Evolutionary conservation across 2,329 filamentous ascomycete species (phyloP), one percentile per base, ranked within the genome.

Genomic region (Escovopsis sp.): DNA sequence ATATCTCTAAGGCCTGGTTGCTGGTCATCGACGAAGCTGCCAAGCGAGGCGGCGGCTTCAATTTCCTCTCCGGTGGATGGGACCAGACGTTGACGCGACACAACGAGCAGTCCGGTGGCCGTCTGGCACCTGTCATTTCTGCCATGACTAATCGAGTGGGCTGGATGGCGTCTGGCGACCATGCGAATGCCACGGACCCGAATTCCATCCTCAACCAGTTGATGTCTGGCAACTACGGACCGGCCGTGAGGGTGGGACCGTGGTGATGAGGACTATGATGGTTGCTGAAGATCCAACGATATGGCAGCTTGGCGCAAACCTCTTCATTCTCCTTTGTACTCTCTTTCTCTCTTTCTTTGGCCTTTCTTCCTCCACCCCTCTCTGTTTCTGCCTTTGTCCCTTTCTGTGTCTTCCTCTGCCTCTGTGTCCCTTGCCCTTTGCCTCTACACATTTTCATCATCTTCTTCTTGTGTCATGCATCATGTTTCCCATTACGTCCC

Each of bases 1-100:
- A 96, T 53, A 87, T 98, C 43, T 79, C 84, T 18, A 85, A 80
- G 50, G 90, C 90, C 1, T 98, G 90, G 90, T 78, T 84, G 13
- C 58, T 92, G 45, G 88, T 94, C 34, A 81, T 98, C 46, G 79
- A 78, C 41, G 90, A 98, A 57, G 85, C 86, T 2, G 78, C 81
- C 16, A 96, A 96, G 63, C 73, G 82, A 45, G 88, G 85, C 10
- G 87, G 85, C 19, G 90, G 90, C 25, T 90, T 96, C 48, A 76
- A 84, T 44, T 53, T 98, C 44, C 83, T 94, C 49, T 83, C 85
- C 32, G 86, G 82, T 35, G 83, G 83, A 39, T 98, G 90, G 90
- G 88, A 96, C 49, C 78, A 90, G 55, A 83, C 76, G 47, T 63
- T 98, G 31, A 66, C 75, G 18, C 85, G 84, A 51, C 90, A 98